Conservation (phyloP, 2,329 filamentous ascomycete genomes). For the Phaeosphaeriaceae sp. region DNA sequence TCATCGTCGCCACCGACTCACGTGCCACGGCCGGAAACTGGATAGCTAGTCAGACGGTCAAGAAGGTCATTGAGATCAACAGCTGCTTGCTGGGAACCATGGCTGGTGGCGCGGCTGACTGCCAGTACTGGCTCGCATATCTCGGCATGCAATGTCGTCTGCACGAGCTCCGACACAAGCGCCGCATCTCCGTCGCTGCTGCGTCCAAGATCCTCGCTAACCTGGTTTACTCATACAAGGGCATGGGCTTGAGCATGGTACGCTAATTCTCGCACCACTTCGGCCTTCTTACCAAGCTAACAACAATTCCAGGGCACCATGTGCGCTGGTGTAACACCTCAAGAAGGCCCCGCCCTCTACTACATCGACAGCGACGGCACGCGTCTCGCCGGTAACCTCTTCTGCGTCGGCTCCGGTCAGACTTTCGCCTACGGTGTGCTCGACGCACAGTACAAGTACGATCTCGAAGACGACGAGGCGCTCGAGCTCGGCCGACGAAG, state of each 20-base stretch:
- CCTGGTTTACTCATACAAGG: conserved; percentile 98
- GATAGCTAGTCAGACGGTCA: conserved; percentile 99
- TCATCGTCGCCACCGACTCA: conserved; percentile 98
- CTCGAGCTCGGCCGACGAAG: conserved; percentile 89
- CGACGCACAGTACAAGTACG: conserved; percentile 93
- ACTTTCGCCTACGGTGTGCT: conserved; percentile 98
- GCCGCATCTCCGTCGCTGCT: conserved; percentile 95
- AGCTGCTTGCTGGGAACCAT: conserved; percentile 92
- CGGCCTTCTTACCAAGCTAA: conserved; percentile 8
- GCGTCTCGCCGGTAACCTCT: conserved; percentile 88
- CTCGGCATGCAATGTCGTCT: conserved; percentile 98
- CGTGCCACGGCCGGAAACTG: conserved; percentile 97
- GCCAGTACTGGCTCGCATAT: conserved; percentile 99
- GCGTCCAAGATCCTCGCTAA: conserved; percentile 99
- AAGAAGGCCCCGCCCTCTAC: conserved; percentile 96
- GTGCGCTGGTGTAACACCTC: conserved; percentile 94
- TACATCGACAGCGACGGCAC: conserved; percentile 99
- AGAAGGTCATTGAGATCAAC: conserved; percentile 99
- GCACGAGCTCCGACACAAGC: conserved; percentile 98
- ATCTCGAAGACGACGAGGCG: conserved; percentile 85
- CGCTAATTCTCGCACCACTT: neutral
- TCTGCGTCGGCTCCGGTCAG: conserved; percentile 97
- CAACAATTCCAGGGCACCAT: conserved; percentile 73
- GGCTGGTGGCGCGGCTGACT: conserved; percentile 98
- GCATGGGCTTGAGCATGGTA: conserved; percentile 94